phyloP scores from a whole-genome alignment of 257 asterid genomes.

The Paraleonurus japonicus region DNA sequence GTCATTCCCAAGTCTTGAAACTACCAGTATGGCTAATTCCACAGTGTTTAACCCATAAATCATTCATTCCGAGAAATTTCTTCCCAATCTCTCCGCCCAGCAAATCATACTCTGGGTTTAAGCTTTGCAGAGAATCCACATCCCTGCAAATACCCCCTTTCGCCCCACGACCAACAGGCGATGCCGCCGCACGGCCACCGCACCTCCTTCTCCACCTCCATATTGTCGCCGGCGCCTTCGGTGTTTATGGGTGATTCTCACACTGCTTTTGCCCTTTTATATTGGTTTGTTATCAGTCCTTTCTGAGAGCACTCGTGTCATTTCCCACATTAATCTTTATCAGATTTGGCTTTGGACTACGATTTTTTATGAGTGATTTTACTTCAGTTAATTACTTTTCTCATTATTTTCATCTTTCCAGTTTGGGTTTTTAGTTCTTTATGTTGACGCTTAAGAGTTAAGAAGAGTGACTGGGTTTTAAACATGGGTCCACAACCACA shows the following conservation, averaged over 20 bases:
- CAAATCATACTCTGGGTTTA: not conserved
- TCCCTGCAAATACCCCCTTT: too few relatives aligned
- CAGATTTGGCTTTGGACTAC: constrained; percentile 1
- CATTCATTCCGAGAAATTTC: constrained; percentile 40
- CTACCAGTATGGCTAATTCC: constrained; percentile 67
- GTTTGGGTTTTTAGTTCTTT: too few relatives aligned
- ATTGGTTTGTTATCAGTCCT: constrained; percentile 42
- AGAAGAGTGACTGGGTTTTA: too few relatives aligned
- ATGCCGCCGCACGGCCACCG: too few relatives aligned
- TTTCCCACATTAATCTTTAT: constrained; percentile 1
- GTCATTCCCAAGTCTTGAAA: constrained; percentile 65
- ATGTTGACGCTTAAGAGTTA: not conserved
- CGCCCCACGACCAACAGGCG: too few relatives aligned
- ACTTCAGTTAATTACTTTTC: too few relatives aligned
- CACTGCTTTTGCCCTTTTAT: constrained; percentile 36
- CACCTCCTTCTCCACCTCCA: too few relatives aligned
- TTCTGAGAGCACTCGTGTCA: constrained; percentile 37
- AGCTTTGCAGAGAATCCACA: too few relatives aligned
- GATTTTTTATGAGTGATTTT: not conserved
- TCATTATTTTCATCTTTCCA: too few relatives aligned
- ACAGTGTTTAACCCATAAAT: constrained; percentile 60
- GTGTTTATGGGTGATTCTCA: constrained; percentile 38
- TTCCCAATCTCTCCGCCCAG: constrained; percentile 60
- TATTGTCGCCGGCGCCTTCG: too few relatives aligned
- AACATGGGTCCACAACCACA: not conserved